Evolutionary conservation across 148 eudicot genomes (phyloP), one percentile per base, ranked within the genome.

Genomic region (Fallopia convolvulus): DNA sequence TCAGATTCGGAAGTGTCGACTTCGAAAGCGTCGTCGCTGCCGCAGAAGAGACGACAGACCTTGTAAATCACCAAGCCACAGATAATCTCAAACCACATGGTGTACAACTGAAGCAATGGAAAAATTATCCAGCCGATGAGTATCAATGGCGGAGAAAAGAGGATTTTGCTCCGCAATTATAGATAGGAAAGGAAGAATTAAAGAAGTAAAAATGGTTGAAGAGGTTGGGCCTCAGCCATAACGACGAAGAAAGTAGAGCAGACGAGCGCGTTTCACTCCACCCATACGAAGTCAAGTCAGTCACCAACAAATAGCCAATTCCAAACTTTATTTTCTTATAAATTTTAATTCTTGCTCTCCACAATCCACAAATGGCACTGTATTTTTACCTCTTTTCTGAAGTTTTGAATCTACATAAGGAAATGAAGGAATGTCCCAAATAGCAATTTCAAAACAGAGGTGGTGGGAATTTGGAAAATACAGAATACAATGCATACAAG

Each of bases 81-180:
- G 2, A 93, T 33, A 20, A 93, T 46, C 83, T 81, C 92, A 39
- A 83, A 52, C 98, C 97, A 91, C 97, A 93, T 93, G 55, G 41
- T 70, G 56, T 53, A 7, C 3, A 20, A 39, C 44, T 26, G 39
- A 36, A 33, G 26, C 20, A 26, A 74, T 47, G 49, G 49, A 20
- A n/a, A 21, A 47, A 5, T 52, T 20, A 6, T 21, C 52, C 49
- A 21, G 75, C 36, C 42, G 72, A 66, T 15, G 7, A 66, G 72
- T 66, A 66, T 32, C 20, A 36, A 66, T 33, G 72, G 72, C 17
- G 72, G 2, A 68, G 44, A 39, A 30, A 36, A 66, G 20, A 68
- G 56, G 56, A 15, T 13, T 15, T 68, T 15, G 17, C 6, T 36
- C 46, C 15, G 42, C 21, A 39, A 36, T 14, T 68, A 39, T 0